Evolutionary conservation across 208 protist species (phyloP), one percentile per base, ranked within the genome.

Genomic region (Herpetomonas samuelpessoai): DNA sequence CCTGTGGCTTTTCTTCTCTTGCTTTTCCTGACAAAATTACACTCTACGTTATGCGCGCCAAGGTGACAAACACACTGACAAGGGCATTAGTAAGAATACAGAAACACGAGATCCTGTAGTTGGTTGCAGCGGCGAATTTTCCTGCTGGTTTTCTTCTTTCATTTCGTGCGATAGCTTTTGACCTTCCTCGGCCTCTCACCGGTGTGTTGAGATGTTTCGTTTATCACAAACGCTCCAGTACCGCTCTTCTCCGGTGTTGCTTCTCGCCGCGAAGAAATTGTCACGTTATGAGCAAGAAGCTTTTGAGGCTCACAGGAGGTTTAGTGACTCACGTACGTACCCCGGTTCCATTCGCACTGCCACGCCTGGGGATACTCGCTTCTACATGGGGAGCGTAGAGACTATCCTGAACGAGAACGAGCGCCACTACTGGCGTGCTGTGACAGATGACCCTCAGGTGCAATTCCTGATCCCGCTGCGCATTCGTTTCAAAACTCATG

Each of bases 341-440:
- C 88, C 88, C 2, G 88, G 88, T 22, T 49, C 82, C 3, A 91
- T 95, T 44, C 65, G 83, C 21, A 74, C 82, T 2, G 80, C 85
- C 24, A 95, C 88, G 7, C 88, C 88, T 25, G 88, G 88, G 3
- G 88, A 95, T 59, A 95, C 88, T 0, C 71, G 76, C n/a, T 92
- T 87, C 67, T 95, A 95, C 65, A 65, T 73, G 2, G 83, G 85
- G 25, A 70, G 71, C 44, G 67, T 81, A 16, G 85, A 88, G 53
- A 89, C 81, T 12, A 89, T 95, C 76, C 66, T 95, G 25, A 72
- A 80, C 10, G 80, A 80, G 3, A 91, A 80, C 27, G 83, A 95
- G 38, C 72, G 88, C 10, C 88, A 95, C 57, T 95, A 95, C 52
- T 95, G 88, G 88, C 73, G 88, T 7, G 81, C 85, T 18, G 88